A percentile compares a stretch with the other conserved stretches of the same genome.
Evolutionary conservation across 371 early-diverging fungal genomes (phyloP).

Genomic region (Mortierella sp.): DNA sequence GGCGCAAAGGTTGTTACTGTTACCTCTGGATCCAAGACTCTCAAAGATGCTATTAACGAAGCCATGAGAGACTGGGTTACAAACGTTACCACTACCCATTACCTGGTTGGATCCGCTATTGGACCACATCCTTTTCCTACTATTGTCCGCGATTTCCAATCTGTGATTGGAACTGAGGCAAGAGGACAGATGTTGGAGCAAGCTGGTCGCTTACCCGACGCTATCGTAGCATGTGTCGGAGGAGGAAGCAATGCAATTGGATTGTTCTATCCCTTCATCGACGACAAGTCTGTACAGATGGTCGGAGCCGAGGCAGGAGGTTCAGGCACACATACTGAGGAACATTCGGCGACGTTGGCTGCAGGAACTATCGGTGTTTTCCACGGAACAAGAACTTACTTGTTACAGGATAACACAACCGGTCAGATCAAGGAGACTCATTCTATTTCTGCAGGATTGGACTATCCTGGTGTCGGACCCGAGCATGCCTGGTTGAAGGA

Average conservation of each 20-base stretch:
- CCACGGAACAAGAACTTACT: constrained; percentile 95
- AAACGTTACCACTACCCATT: constrained; percentile 93
- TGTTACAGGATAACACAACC: constrained; percentile 88
- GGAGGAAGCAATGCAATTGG: constrained; percentile 97
- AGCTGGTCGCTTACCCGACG: constrained; percentile 90
- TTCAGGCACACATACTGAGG: constrained; percentile 84
- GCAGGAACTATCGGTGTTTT: constrained; percentile 94
- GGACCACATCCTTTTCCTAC: constrained; percentile 96
- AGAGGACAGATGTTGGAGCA: constrained; percentile 85
- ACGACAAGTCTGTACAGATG: constrained; percentile 85
- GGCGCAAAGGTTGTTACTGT: constrained; percentile 96
- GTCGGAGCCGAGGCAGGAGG: constrained; percentile 97
- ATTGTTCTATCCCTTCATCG: constrained; percentile 95
- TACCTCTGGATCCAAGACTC: constrained; percentile 80
- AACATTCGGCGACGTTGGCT: constrained; percentile 92
- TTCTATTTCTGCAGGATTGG: constrained; percentile 94
- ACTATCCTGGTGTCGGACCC: constrained; percentile 98
- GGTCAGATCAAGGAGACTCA: constrained; percentile 97
- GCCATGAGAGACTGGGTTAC: constrained; percentile 99
- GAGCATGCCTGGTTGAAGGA: constrained; percentile 96
- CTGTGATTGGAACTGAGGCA: constrained; percentile 91
- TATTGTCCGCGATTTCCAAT: constrained; percentile 97
- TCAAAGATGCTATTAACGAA: constrained; percentile 98
- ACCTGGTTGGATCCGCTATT: constrained; percentile 96
- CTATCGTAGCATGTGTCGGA: constrained; percentile 96